These are phyloP conservation scores for Ensete ventricosum DNA, from an alignment of 176 grass and related monocot genomes.

Conservation along the genomic window DNA sequence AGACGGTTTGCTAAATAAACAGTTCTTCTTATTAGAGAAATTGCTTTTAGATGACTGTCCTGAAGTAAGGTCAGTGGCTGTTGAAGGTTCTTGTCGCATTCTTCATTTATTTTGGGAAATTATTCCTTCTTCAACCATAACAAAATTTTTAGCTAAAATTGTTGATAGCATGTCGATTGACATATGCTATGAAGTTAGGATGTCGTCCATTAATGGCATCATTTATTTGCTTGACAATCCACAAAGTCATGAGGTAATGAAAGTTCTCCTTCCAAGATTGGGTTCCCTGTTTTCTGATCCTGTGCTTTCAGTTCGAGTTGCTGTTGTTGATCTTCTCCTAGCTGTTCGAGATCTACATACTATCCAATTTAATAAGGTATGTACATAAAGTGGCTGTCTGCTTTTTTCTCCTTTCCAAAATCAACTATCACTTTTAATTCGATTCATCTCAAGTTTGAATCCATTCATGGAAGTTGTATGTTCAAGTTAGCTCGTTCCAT, in stretches of 20 bases:
- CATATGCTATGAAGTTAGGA: constrained; percentile 61
- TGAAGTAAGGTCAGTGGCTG: constrained; percentile 65
- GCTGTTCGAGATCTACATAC: constrained; percentile 57
- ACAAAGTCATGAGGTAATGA: constrained; percentile 83
- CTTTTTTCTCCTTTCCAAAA: background rate
- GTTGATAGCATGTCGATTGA: constrained; percentile 82
- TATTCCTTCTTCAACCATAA: constrained; percentile 59
- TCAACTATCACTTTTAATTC: background rate
- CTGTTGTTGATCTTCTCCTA: constrained; percentile 78
- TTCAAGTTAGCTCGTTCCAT: constrained; percentile 6
- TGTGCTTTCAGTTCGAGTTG: constrained; percentile 54
- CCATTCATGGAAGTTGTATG: background rate
- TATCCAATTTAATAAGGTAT: constrained; percentile 86
- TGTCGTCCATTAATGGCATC: constrained; percentile 71
- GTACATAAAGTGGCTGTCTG: background rate
- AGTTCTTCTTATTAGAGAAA: constrained; percentile 77
- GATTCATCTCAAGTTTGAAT: background rate
- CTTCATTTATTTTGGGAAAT: constrained; percentile 93
- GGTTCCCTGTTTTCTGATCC: constrained; percentile 59
- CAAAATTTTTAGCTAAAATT: constrained; percentile 72
- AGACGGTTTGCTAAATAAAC: constrained; percentile 67
- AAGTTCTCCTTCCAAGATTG: constrained; percentile 71
- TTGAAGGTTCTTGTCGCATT: constrained; percentile 86
- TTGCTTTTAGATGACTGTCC: constrained; percentile 68
- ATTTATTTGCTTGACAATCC: constrained; percentile 91